Conservation (phyloP, 2,329 filamentous ascomycete species). For the Epichloe aotearoae region DNA sequence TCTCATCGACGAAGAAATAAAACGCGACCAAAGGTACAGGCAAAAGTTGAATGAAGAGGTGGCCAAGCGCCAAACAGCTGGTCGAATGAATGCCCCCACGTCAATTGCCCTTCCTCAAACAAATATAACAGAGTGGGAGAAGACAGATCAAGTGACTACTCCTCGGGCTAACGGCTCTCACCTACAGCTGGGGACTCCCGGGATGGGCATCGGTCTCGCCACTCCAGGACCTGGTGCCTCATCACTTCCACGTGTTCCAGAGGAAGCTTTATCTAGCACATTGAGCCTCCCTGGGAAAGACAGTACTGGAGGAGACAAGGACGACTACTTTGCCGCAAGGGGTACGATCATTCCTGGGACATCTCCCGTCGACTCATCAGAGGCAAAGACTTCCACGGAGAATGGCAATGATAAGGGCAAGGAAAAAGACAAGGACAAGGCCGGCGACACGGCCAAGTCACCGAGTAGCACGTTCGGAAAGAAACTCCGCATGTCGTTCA, state of each 20-base stretch:
- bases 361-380: constrained; percentile 27
- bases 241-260: constrained; percentile 32
- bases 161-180: constrained; percentile 53
- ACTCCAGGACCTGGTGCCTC: constrained; percentile 39
- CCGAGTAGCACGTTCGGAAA: constrained; percentile 60
- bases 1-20: constrained; percentile 81
- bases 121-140: constrained; percentile 22
- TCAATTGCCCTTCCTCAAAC: constrained; percentile 38
- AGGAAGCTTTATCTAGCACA: constrained; percentile 31
- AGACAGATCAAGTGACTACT: constrained; percentile 38
- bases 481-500: constrained; percentile 75
- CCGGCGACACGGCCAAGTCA: constrained; percentile 40
- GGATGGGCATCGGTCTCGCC: constrained; percentile 64
- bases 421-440: constrained; percentile 30
- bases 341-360: constrained; percentile 9
- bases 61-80: constrained; percentile 43
- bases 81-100: constrained; percentile 43
- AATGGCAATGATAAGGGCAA: constrained; percentile 33
- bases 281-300: constrained; percentile 42
- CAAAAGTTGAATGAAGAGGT: constrained; percentile 50
- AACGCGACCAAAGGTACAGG: constrained; percentile 64
- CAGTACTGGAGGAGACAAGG: constrained; percentile 48
- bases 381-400: constrained; percentile 36
- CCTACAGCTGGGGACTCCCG: constrained; percentile 54
- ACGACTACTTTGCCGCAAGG: constrained; percentile 66